phyloP scores from a whole-genome alignment of 2,329 filamentous ascomycete genomes.

The Aaosphaeria arxii region DNA sequence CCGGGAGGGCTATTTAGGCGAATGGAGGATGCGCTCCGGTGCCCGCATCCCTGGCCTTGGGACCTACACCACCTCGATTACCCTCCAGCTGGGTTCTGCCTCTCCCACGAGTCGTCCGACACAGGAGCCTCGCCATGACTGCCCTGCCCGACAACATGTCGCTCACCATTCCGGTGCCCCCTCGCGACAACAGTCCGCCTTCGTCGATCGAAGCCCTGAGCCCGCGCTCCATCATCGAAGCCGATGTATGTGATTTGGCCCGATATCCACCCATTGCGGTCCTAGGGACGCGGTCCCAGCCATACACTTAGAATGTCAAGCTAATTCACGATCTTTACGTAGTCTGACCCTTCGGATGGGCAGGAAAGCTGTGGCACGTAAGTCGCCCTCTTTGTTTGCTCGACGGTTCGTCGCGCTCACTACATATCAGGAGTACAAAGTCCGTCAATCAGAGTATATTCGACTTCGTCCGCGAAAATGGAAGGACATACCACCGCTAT shows the following conservation, averaged over 20 bases:
- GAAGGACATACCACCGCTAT: constrained; percentile 40
- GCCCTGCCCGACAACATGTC: constrained; percentile 15
- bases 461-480: constrained; percentile 39
- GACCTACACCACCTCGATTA: constrained; percentile 6
- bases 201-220: constrained; percentile 19
- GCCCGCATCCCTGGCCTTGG: constrained; percentile 8
- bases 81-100: constrained; percentile 9
- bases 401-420: constrained; percentile 14
- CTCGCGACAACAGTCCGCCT: constrained; percentile 15
- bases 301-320: constrained; percentile 1
- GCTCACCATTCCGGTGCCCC: constrained; percentile 16
- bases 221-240: constrained; percentile 21
- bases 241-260: constrained; percentile 16
- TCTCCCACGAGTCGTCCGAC: constrained; percentile 3
- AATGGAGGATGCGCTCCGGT: background rate
- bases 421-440: constrained; percentile 28
- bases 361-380: constrained; percentile 31
- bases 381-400: constrained; percentile 8
- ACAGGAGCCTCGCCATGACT: constrained; percentile 3
- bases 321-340: constrained; percentile 6
- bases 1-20: too few relatives aligned
- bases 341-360: constrained; percentile 34
- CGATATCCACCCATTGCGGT: background rate
- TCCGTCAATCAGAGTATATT: constrained; percentile 39
- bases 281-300: background rate